Percentiles rank a stretch among this genome's conserved stretches.
These are phyloP conservation scores for Lanmaoa pseudosensibilis DNA, from an alignment of 768 basidiomycete species.

Conservation along the genomic window DNA sequence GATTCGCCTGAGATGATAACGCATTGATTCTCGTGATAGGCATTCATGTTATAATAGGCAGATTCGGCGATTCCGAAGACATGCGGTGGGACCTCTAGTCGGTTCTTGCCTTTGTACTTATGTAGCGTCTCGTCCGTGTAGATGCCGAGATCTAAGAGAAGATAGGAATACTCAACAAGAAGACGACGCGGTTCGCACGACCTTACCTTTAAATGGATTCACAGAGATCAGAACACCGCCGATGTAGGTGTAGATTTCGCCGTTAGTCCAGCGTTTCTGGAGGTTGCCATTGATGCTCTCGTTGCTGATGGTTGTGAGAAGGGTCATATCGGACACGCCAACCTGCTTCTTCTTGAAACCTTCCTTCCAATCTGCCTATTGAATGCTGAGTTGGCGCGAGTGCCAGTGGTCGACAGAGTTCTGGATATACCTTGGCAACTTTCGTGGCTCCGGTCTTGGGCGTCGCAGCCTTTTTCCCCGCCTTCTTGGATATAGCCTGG, in stretches of 20 bases:
- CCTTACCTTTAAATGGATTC: conserved; percentile 89
- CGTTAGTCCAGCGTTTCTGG: conserved; percentile 92
- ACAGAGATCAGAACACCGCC: conserved; percentile 99
- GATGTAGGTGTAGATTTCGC: conserved; percentile 99
- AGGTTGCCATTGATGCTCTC: conserved; percentile 98
- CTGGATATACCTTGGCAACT: conserved; percentile 70
- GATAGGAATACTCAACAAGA: conserved; percentile 8
- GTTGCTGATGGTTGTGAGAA: conserved; percentile 94
- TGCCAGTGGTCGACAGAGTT: not conserved
- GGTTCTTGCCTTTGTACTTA: conserved; percentile 93
- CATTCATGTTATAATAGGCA: conserved; percentile 98
- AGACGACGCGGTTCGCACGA: conserved; percentile 10
- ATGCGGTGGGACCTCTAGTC: conserved; percentile 96
- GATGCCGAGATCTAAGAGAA: conserved; percentile 82
- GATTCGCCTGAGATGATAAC: conserved; percentile 99
- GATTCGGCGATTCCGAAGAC: conserved; percentile 97
- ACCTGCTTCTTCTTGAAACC: conserved; percentile 99
- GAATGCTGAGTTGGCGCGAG: conserved; percentile 8
- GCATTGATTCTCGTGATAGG: conserved; percentile 99
- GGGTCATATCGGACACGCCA: conserved; percentile 98
- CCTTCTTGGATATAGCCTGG: conserved; percentile 88
- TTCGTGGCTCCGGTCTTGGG: conserved; percentile 59
- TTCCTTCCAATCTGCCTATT: conserved; percentile 98
- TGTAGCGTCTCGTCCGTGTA: conserved; percentile 89
- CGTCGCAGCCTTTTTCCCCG: conserved; percentile 76